Percentiles rank a stretch among this genome's conserved stretches.
phyloP scores from a whole-genome alignment of 345 rosid species.

The Brassica carinata region DNA sequence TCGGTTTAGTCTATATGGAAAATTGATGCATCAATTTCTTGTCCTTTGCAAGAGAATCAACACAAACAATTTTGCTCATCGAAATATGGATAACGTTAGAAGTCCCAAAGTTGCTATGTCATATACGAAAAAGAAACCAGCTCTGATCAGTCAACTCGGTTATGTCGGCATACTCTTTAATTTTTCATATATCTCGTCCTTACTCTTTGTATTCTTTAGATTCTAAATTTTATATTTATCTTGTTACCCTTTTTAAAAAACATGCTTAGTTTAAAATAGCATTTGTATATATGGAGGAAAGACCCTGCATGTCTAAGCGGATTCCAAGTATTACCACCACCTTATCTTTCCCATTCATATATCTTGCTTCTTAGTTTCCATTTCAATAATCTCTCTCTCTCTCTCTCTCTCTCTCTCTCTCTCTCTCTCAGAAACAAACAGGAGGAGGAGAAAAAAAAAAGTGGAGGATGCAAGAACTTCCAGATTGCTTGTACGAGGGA shows the following conservation, averaged over 20 bases:
- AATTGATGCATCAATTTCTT: no score
- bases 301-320: constrained; percentile 14
- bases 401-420: constrained; percentile 31
- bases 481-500: constrained; percentile 63
- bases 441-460: no score
- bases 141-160: no score
- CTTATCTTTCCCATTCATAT: constrained; percentile 11
- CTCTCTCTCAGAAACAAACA: constrained; percentile 7
- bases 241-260: background rate
- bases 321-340: constrained; percentile 30
- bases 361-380: constrained; percentile 33
- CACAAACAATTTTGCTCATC: no score
- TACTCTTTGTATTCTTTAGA: background rate
- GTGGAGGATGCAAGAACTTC: constrained; percentile 59
- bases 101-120: no score
- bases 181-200: background rate
- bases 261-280: background rate
- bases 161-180: background rate
- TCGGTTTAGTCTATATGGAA: no score
- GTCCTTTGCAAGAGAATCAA: no score
- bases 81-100: no score
- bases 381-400: constrained; percentile 28
- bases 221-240: background rate
- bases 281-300: background rate
- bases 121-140: no score